Base-by-base conservation (phyloP, 331 rosid genomes). In the Dryas integrifolia region DNA sequence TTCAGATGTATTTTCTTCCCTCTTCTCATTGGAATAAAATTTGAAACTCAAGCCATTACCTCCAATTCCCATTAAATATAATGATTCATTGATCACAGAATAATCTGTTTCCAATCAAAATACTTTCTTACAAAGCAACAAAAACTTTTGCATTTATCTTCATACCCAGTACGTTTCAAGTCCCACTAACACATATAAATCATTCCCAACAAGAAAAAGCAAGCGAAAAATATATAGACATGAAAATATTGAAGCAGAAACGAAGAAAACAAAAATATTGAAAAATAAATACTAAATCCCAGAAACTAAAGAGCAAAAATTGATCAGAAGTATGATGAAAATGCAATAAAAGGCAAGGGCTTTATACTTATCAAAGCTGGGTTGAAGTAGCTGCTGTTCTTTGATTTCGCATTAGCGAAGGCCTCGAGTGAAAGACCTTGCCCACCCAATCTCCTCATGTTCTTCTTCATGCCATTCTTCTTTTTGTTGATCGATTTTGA, bases 331-430 rank as follows among this genome's bases (percentile, higher is more conserved):
- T 2, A 70, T 4, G 30, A 47, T 6, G 35, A n/a, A 71, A 65
- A 38, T 15, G 10, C 2, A 52, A 45, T 65, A 0, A 3, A 79
- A 26, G 21, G 70, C 16, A 41, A 58, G 8, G 66, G 38, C 26
- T 44, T 61, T 83, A 53, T 86, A 94, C 97, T 91, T 68, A 94
- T 89, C 71, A 83, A 10, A 66, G 98, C 75, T 10, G 96, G 97
- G 53, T 91, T 94, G 65, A 85, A 94, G 84, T 73, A 74, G 79
- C 58, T 69, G 82, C 80, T 71, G 82, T 75, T 75, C 7, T 64
- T 77, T 15, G 92, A 85, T 76, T 86, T 90, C 9, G 89, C 89
- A 69, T 85, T 86, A 14, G 89, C 92, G 50, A 86, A 92, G 55
- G 71, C 89, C 6, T 83, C 65, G 43, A 89, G 92, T 7, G 93